Evolutionary conservation across 148 eudicot genomes (phyloP), one percentile per base, ranked within the genome.

Genomic region (Bassia scoparia): DNA sequence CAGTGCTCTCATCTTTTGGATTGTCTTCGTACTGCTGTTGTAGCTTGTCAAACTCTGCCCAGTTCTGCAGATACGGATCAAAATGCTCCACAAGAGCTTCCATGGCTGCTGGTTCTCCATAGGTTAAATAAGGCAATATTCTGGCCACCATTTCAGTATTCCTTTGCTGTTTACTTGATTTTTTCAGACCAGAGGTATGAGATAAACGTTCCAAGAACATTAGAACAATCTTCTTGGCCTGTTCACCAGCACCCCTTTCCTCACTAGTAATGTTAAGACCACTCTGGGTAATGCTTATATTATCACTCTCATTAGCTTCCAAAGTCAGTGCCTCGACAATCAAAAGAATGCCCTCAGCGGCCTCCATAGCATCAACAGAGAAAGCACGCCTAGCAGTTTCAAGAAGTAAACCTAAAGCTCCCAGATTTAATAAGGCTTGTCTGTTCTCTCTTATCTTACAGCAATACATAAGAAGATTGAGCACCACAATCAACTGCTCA

Each of bases 71-170:
- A 74, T 87, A 89, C 30, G 89, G 92, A 61, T 92, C 92, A 68
- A 96, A 96, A 84, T 96, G 96, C 72, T 87, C 89, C 59, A 96
- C 66, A 24, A 96, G 99, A 73, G 97, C 97, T 81, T 96, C 99
- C 99, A 96, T 92, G 21, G 99, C 99, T 21, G 87, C 85, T 73
- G 92, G 97, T 80, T 96, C 97, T 50, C 99, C 99, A 56, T 96
- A 96, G 26, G 99, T 96, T 81, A 96, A 85, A 84, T 90, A 92
- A 63, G 99, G 99, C 81, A 96, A 85, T 69, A 96, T 96, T 80
- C 99, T 87, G 38, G 99, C 99, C 78, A 96, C 99, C 99, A 96
- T 96, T 83, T 96, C 99, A 35, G 93, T 92, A 82, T 96, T 96
- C 86, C 99, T 86, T 82, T 96, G 99, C 78, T 95, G 99, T 77